Percentiles rank a stretch among this genome's conserved stretches.
Evolutionary conservation across 495 filamentous ascomycete genomes (phyloP).

Genomic region (Aspergillus homomorphus): DNA sequence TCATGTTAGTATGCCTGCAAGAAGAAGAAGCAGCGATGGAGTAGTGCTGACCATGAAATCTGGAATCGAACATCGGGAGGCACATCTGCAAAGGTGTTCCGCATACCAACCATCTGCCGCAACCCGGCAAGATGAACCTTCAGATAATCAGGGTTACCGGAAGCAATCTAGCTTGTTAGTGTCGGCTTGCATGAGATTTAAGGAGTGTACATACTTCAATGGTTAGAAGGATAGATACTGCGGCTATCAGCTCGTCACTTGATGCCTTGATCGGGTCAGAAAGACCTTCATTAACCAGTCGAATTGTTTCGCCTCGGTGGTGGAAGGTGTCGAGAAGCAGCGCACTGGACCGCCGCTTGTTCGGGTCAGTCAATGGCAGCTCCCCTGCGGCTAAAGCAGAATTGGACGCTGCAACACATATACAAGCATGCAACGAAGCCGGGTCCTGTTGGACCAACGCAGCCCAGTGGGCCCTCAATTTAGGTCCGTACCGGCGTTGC

Average conservation of each 20-base stretch:
- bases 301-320: conserved; percentile 47
- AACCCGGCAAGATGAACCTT: conserved; percentile 48
- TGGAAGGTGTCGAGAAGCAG: conserved; percentile 45
- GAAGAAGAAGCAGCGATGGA: not conserved
- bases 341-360: conserved; percentile 28
- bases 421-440: conserved; percentile 40
- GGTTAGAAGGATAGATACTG: conserved; percentile 44
- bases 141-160: conserved; percentile 44
- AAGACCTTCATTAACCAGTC: conserved; percentile 43
- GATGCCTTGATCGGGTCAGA: conserved; percentile 42
- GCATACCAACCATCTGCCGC: conserved; percentile 45
- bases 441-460: conserved; percentile 40
- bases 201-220: conserved; percentile 38
- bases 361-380: conserved; percentile 37
- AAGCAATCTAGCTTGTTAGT: conserved; percentile 38
- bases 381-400: conserved; percentile 38
- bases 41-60: conserved; percentile 39
- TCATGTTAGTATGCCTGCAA: conserved; percentile 9
- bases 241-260: conserved; percentile 46
- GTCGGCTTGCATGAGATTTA: not conserved
- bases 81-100: conserved; percentile 43
- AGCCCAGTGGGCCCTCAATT: conserved; percentile 42
- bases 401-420: conserved; percentile 44
- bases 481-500: conserved; percentile 36
- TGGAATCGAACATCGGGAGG: conserved; percentile 42